These are phyloP conservation scores for Balansia obtecta DNA, from an alignment of 2,329 filamentous ascomycete species.

Conservation along the genomic window DNA sequence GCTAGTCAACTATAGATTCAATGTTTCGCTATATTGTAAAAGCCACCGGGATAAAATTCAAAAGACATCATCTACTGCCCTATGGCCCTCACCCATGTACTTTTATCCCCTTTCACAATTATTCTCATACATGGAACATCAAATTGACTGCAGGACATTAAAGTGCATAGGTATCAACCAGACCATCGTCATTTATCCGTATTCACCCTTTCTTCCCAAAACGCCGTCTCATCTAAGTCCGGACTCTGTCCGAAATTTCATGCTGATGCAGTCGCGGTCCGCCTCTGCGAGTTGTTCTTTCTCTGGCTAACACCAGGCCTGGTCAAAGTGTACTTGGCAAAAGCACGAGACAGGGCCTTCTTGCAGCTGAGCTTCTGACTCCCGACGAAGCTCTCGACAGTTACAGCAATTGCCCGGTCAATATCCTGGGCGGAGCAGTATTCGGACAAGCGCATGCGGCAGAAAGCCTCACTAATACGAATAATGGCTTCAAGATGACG, in stretches of 20 bases:
- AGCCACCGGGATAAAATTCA: no score
- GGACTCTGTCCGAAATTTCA: not conserved
- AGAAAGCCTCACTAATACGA: constrained; percentile 87
- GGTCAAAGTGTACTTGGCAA: constrained; percentile 78
- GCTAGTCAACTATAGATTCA: no score
- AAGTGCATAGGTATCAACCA: no score
- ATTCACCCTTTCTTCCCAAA: no score
- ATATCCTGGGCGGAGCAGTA: constrained; percentile 87
- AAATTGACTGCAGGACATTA: no score
- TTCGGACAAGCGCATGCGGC: constrained; percentile 94
- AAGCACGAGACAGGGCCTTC: constrained; percentile 85
- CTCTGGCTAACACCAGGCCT: constrained; percentile 28
- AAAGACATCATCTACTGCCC: no score
- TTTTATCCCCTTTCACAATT: no score
- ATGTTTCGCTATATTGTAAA: no score
- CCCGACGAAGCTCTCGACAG: constrained; percentile 89
- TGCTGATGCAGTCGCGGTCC: constrained; percentile 1
- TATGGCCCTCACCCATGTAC: no score
- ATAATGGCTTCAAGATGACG: constrained; percentile 97
- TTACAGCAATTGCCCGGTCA: constrained; percentile 92
- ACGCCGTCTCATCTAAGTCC: no score
- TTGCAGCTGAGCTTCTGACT: constrained; percentile 97
- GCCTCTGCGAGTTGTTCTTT: constrained; percentile 5
- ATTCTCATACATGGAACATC: no score
- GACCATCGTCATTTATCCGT: no score